Base-by-base conservation (phyloP, 225 moss, liverwort and hornwort genomes). In the Neckera pumila region DNA sequence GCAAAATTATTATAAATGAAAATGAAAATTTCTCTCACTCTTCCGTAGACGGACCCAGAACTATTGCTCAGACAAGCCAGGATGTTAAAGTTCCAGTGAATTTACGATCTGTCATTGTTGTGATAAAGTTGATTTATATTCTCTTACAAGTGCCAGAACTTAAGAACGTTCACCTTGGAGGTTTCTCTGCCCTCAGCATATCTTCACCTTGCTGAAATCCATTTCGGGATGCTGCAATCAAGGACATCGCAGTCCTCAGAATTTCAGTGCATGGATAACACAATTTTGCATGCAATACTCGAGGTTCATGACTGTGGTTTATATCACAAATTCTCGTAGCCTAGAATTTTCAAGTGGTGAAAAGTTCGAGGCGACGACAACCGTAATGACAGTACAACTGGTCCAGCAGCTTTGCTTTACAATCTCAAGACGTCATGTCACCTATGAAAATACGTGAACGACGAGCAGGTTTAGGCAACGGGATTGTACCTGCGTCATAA, bases 191-290 rank as follows among this genome's bases (percentile, higher is more conserved):
- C 53, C 30, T 93, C 86, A 96, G 80, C 91, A 90, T 88, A 95
- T 94, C 81, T 94, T 96, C 43, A 94, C 93, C 51, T 95, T 97
- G 16, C 94, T 96, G 81, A 95, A 96, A 84, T 96, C 97, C 94
- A 96, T 95, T 86, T 97, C 93, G 17, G 95, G 94, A 89, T 97
- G 94, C 93, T 97, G 95, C 88, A 90, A 74, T 43, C 51, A 74
- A 27, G 25, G 38, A 86, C 58, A 77, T 79, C 25, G 13, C 8
- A 76, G 64, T 66, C 38, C n/a, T 65, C 19, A 64, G 36, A 59
- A 88, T 88, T 58, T 82, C 9, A 75, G 76, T 67, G 22, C 57
- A 76, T 57, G 17, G 14, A 58, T 27, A 26, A 42, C 17, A 85
- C 25, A 72, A 56, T 33, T 9, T 34, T 40, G 33, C 34, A 80